Evolutionary conservation across 306 rosid species (phyloP).

Genomic region (Vachellia pachyceras): DNA sequence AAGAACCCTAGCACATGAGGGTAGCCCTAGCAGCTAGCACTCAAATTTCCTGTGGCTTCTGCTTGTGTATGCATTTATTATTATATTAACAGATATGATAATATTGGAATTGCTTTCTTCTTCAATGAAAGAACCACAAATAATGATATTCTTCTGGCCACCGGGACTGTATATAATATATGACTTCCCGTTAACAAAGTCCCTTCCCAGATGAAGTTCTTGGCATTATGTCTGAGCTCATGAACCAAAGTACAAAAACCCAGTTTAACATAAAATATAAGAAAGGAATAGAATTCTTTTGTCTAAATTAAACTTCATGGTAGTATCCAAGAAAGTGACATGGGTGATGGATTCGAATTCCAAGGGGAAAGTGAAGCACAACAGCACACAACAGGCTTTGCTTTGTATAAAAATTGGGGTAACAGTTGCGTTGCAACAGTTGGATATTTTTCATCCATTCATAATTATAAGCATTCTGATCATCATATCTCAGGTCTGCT

Average conservation of each 20-base stretch:
- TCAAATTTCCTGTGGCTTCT: constrained; percentile 20
- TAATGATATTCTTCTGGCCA: constrained; percentile 1
- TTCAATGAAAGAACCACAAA: constrained; percentile 33
- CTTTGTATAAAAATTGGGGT: constrained; percentile 10
- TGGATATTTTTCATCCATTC: background rate
- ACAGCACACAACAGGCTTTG: constrained; percentile 1
- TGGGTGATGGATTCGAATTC: constrained; percentile 32
- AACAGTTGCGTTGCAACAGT: background rate
- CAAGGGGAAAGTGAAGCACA: constrained; percentile 30
- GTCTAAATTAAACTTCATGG: constrained; percentile 28
- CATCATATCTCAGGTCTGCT: constrained; percentile 18
- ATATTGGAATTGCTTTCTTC: constrained; percentile 34
- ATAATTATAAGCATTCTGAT: background rate
- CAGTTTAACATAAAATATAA: constrained; percentile 60
- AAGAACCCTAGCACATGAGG: constrained; percentile 60
- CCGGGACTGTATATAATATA: background rate
- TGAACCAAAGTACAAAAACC: constrained; percentile 39
- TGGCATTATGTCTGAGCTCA: constrained; percentile 6
- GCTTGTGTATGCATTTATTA: background rate
- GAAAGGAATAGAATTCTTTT: constrained; percentile 20
- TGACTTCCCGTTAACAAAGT: background rate
- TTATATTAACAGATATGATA: background rate
- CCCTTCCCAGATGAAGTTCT: background rate
- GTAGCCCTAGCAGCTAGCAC: constrained; percentile 48
- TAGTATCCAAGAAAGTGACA: constrained; percentile 32